These are phyloP conservation scores for Phaseolus coccineus DNA, from an alignment of 331 rosid genomes.

Conservation along the genomic window DNA sequence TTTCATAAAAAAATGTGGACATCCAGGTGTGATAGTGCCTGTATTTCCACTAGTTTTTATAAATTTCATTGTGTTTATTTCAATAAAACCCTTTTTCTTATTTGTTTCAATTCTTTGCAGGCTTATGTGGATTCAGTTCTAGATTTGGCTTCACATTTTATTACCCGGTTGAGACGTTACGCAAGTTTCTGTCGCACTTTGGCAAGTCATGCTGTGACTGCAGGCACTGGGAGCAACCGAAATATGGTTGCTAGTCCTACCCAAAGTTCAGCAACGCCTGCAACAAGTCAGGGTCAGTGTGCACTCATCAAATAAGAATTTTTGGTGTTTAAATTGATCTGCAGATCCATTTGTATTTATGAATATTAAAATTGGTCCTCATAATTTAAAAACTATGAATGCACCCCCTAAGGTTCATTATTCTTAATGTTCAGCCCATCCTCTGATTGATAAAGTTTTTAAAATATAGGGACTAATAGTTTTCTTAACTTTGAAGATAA, in stretches of 20 bases:
- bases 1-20: no score
- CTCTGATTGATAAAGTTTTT: not conserved
- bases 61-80: constrained; percentile 13
- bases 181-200: constrained; percentile 98
- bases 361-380: not conserved
- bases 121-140: constrained; percentile 96
- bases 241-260: constrained; percentile 90
- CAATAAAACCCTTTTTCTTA: constrained; percentile 18
- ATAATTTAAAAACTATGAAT: constrained; percentile 11
- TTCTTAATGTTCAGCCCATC: not conserved
- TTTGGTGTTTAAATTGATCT: constrained; percentile 12
- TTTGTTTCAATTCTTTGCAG: constrained; percentile 56
- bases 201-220: constrained; percentile 95
- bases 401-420: not conserved
- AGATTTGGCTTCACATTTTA: constrained; percentile 97
- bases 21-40: no score
- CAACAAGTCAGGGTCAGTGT: constrained; percentile 81
- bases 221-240: constrained; percentile 90
- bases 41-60: not conserved
- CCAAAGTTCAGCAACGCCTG: constrained; percentile 85
- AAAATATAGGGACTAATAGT: not conserved
- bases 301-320: constrained; percentile 16
- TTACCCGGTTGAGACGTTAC: constrained; percentile 93
- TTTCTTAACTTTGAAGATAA: not conserved
- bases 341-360: constrained; percentile 6